Evolutionary conservation across 768 basidiomycete species (phyloP).

Genomic region (Psilocybe cyanescens): DNA sequence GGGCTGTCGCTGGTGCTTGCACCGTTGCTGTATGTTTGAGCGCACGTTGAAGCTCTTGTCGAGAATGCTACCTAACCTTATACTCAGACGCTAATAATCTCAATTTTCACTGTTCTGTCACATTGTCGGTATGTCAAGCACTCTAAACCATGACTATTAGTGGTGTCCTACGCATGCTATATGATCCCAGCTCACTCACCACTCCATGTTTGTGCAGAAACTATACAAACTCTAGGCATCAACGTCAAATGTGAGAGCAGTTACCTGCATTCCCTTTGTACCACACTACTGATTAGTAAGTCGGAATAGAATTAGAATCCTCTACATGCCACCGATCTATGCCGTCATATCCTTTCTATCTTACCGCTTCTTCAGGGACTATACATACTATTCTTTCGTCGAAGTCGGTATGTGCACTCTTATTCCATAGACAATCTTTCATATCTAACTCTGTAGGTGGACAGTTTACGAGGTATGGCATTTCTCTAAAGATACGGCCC

Average conservation of each 20-base stretch:
- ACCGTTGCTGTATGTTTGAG: slow-evolving; percentile 47
- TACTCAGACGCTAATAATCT: slow-evolving; percentile 62
- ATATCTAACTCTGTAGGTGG: not conserved
- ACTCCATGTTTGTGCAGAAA: slow-evolving; percentile 44
- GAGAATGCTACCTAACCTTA: not conserved
- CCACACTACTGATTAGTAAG: not conserved
- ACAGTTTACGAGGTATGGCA: slow-evolving; percentile 70
- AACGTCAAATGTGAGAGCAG: slow-evolving; percentile 74
- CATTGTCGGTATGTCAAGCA: slow-evolving; percentile 62
- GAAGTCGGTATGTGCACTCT: slow-evolving; percentile 39
- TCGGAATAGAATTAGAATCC: slow-evolving; percentile 60
- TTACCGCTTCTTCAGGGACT: slow-evolving; percentile 82
- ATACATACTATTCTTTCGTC: slow-evolving; percentile 59
- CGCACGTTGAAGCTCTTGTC: not conserved
- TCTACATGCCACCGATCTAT: slow-evolving; percentile 87
- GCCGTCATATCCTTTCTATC: slow-evolving; percentile 86
- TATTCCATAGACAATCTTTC: not conserved
- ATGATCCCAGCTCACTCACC: not conserved
- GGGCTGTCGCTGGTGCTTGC: slow-evolving; percentile 73
- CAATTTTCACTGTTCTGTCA: slow-evolving; percentile 52
- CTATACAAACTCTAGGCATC: slow-evolving; percentile 72
- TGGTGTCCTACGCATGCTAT: no score
- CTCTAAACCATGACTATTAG: not conserved
- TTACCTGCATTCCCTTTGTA: not conserved
- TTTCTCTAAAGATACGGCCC: not conserved